A percentile compares a stretch with the other conserved stretches of the same genome.
Evolutionary conservation across 805 yeast species (phyloP).

Genomic region (Torulaspora maleeae): DNA sequence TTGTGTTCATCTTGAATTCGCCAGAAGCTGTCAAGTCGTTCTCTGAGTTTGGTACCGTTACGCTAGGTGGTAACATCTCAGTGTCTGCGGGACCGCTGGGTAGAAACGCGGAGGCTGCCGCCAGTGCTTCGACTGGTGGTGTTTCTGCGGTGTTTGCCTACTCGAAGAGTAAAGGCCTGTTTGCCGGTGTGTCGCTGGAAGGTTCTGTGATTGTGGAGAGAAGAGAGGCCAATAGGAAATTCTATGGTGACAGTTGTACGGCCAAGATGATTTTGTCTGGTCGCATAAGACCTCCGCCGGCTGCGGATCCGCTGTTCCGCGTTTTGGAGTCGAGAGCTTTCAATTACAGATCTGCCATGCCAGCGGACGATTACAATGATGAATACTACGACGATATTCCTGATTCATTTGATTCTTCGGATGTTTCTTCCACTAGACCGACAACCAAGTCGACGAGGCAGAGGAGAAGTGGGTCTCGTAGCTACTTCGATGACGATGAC

Average conservation of each 20-base stretch:
- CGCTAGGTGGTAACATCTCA: constrained; percentile 91
- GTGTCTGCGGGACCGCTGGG: constrained; percentile 98
- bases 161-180: constrained; percentile 92
- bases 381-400: constrained; percentile 57
- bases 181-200: constrained; percentile 95
- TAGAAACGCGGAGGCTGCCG: constrained; percentile 96
- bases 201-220: constrained; percentile 96
- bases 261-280: constrained; percentile 85
- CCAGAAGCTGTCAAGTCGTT: constrained; percentile 87
- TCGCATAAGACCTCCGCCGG: constrained; percentile 87
- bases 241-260: constrained; percentile 83
- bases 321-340: constrained; percentile 84
- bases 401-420: constrained; percentile 40
- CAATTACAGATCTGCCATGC: constrained; percentile 54
- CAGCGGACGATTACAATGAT: constrained; percentile 66
- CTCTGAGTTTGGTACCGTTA: constrained; percentile 89
- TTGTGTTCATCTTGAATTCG: constrained; percentile 85
- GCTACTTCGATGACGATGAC: constrained; percentile 30
- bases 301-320: constrained; percentile 79
- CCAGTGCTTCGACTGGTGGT: constrained; percentile 79
- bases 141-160: constrained; percentile 91
- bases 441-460: constrained; percentile 30
- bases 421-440: constrained; percentile 23
- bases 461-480: constrained; percentile 26
- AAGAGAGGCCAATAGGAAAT: constrained; percentile 93